Conservation (phyloP, 2,329 filamentous ascomycete genomes). For the Tolypocladium ovalisporum region DNA sequence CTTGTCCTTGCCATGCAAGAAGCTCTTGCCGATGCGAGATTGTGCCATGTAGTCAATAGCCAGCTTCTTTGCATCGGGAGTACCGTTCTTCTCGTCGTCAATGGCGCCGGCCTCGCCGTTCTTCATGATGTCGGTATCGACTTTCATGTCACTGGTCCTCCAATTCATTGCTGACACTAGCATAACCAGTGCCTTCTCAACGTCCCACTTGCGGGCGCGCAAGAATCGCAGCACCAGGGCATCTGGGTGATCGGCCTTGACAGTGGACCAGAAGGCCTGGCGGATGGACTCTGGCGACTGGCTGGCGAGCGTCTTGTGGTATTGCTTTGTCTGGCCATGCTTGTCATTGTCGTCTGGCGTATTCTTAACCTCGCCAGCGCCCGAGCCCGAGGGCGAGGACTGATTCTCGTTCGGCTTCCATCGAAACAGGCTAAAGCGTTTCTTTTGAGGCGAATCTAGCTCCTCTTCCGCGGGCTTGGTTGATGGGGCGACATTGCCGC, state of each 20-base stretch:
- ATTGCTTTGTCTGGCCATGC: conserved; percentile 81
- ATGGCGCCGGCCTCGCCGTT: conserved; percentile 61
- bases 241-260: conserved; percentile 92
- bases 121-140: conserved; percentile 79
- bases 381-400: conserved; percentile 15
- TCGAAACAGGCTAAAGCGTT: conserved; percentile 59
- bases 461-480: conserved; percentile 10
- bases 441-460: conserved; percentile 60
- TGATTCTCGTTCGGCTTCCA: conserved; percentile 44
- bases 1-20: conserved; percentile 79
- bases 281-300: conserved; percentile 70
- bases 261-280: conserved; percentile 80
- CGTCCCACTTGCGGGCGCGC: conserved; percentile 89
- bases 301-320: conserved; percentile 68
- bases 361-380: conserved; percentile 24
- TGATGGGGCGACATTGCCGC: conserved; percentile 11
- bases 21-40: conserved; percentile 84
- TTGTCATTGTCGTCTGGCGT: conserved; percentile 67
- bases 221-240: conserved; percentile 72
- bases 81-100: conserved; percentile 43
- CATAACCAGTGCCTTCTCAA: conserved; percentile 89
- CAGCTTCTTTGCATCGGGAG: conserved; percentile 52
- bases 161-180: conserved; percentile 89
- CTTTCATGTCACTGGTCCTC: conserved; percentile 71
- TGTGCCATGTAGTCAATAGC: conserved; percentile 73